Evolutionary conservation across 495 filamentous ascomycete species (phyloP).

Genomic region (Lichenothelia convexa): DNA sequence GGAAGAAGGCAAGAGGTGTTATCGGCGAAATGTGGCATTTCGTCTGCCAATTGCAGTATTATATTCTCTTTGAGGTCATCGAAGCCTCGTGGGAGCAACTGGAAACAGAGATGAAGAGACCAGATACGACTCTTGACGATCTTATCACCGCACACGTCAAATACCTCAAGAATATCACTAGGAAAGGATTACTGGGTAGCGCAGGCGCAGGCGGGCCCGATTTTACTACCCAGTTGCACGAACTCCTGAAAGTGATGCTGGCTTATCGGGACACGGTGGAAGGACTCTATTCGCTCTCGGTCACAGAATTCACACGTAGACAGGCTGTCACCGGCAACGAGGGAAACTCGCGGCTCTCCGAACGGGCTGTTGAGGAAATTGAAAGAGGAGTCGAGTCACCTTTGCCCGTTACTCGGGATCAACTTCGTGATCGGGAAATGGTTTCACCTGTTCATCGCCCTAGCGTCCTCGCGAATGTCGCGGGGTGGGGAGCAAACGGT

Average conservation of each 20-base stretch:
- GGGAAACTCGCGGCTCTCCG: slow-evolving; percentile 50
- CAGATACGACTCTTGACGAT: slow-evolving; percentile 81
- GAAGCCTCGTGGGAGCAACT: slow-evolving; percentile 84
- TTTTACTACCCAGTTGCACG: slow-evolving; percentile 79
- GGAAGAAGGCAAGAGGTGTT: slow-evolving; percentile 74
- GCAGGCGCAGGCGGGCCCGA: slow-evolving; percentile 52
- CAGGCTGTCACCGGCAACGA: too few species aligned
- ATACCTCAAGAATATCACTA: slow-evolving; percentile 85
- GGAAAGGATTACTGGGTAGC: slow-evolving; percentile 79
- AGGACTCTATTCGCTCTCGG: slow-evolving; percentile 80
- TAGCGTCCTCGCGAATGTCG: slow-evolving; percentile 3
- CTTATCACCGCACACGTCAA: slow-evolving; percentile 78
- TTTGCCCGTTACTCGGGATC: background rate
- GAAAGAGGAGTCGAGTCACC: slow-evolving; percentile 43
- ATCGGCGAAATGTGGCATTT: slow-evolving; percentile 98
- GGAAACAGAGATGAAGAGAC: slow-evolving; percentile 58
- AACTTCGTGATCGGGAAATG: slow-evolving; percentile 22
- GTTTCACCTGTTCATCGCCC: slow-evolving; percentile 3
- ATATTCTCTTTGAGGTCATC: slow-evolving; percentile 97
- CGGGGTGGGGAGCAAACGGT: slow-evolving; percentile 12
- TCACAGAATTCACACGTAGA: slow-evolving; percentile 78
- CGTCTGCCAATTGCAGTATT: slow-evolving; percentile 91
- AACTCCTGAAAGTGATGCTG: slow-evolving; percentile 88
- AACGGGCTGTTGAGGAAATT: slow-evolving; percentile 38
- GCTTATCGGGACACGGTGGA: slow-evolving; percentile 86